These are phyloP conservation scores for Graphilbum ipis-grandicollis DNA, from an alignment of 2,329 filamentous ascomycete genomes.

Conservation along the genomic window DNA sequence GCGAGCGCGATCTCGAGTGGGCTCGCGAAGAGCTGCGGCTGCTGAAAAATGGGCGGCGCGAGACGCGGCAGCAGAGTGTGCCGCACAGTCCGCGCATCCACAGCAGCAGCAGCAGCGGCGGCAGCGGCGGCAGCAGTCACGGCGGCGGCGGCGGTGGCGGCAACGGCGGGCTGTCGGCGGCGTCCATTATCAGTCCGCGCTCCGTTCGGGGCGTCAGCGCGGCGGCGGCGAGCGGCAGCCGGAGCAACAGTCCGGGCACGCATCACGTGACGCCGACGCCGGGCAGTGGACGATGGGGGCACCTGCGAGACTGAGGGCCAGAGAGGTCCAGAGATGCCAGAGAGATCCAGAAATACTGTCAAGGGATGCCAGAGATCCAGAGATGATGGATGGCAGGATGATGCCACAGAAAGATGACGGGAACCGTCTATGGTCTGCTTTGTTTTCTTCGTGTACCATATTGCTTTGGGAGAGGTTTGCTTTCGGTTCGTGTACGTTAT, in stretches of 20 bases:
- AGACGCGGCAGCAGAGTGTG: slow-evolving; percentile 38
- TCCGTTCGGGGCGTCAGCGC: slow-evolving; percentile 30
- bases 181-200: neutral
- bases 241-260: neutral
- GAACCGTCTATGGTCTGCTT: too few species aligned
- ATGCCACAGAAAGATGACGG: too few species aligned
- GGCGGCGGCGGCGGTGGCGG: slow-evolving; percentile 6
- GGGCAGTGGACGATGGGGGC: slow-evolving; percentile 23
- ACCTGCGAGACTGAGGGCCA: slow-evolving; percentile 25
- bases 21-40: slow-evolving; percentile 29
- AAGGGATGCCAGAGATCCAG: too few species aligned
- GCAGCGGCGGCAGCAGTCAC: slow-evolving; percentile 11
- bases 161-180: slow-evolving; percentile 14
- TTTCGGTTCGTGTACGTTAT: too few species aligned
- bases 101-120: slow-evolving; percentile 13
- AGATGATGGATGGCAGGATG: too few species aligned
- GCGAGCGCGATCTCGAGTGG: slow-evolving; percentile 31
- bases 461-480: too few species aligned
- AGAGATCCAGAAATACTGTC: too few species aligned
- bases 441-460: too few species aligned
- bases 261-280: neutral
- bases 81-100: slow-evolving; percentile 38
- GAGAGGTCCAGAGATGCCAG: too few species aligned
- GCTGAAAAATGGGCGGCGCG: slow-evolving; percentile 31
- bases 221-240: slow-evolving; percentile 8